Conservation (phyloP, 2,329 filamentous ascomycete genomes). For the Elsinoe batatas region DNA sequence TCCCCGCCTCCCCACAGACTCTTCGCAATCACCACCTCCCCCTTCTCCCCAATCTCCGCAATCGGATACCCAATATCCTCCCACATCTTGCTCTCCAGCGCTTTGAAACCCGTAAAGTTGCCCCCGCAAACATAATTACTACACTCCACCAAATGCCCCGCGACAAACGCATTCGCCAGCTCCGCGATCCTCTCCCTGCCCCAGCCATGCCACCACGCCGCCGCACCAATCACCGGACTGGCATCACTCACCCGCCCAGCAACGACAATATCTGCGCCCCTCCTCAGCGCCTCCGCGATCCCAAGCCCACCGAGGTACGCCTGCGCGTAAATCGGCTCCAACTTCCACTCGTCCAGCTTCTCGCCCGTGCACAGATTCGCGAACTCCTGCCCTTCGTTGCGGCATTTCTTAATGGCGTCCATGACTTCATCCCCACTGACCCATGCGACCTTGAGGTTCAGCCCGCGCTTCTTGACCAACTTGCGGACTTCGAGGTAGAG, state of each 20-base stretch:
- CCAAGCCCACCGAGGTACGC: constrained; percentile 37
- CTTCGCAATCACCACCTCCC: constrained; percentile 31
- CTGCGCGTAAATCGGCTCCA: constrained; percentile 24
- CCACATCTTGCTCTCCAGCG: constrained; percentile 25
- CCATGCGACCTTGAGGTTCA: constrained; percentile 40
- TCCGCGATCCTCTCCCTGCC: constrained; percentile 29
- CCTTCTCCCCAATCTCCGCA: constrained; percentile 27
- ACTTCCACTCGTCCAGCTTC: constrained; percentile 6
- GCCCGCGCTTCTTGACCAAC: constrained; percentile 25
- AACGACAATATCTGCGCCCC: constrained; percentile 36
- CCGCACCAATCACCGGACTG: constrained; percentile 35
- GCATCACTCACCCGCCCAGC: constrained; percentile 38
- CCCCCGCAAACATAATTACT: constrained; percentile 34
- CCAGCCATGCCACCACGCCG: constrained; percentile 39
- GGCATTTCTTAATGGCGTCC: not conserved
- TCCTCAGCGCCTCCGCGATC: constrained; percentile 32
- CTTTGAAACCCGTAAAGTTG: constrained; percentile 37
- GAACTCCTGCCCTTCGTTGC: not conserved
- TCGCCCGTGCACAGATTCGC: constrained; percentile 10
- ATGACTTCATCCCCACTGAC: constrained; percentile 37
- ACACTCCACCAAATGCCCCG: constrained; percentile 37
- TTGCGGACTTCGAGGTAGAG: constrained; percentile 38
- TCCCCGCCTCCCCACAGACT: constrained; percentile 27
- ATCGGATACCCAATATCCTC: constrained; percentile 29
- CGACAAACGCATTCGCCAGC: constrained; percentile 34